Evolutionary conservation across 2,329 filamentous ascomycete species (phyloP), one percentile per base, ranked within the genome.

Genomic region (Ophiosphaerella narmari): DNA sequence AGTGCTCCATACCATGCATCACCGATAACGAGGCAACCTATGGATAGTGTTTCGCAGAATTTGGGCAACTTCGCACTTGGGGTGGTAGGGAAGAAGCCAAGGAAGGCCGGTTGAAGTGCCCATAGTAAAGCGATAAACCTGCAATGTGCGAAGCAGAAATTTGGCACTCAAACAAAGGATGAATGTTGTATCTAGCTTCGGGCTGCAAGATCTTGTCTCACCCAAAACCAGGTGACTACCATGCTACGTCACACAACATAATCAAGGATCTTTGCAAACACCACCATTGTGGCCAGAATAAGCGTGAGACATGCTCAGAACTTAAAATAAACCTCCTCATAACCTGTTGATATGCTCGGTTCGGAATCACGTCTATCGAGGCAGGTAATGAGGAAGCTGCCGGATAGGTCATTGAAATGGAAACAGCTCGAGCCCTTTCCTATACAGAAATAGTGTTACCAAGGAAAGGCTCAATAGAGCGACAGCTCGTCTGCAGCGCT

Each of bases 21-120:
- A 9, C 70, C 73, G 1, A 61, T 69, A 14, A 58, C 57, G 32
- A 63, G 73, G 39, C 71, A 71, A 34, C 60, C 70, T 11, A 48
- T 76, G n/a, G 57, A 39, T 13, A 59, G 62, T 40, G 37, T 47
- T 11, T 46, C 52, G 16, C 46, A 54, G 12, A 52, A 52, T 9
- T 48, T 62, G 24, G 59, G 58, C n/a, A 65, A 57, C 16, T 70
- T 71, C 48, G 58, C 65, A 18, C 61, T 71, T 26, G 63, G 62
- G 6, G 18, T n/a, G 14, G 16, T 14, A 12, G 48, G 65, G 7
- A 73, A 72, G 44, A 43, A 63, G 16, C 67, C 70, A 4, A 71
- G 68, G 48, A 68, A 54, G 34, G 23, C 33, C 40, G 56, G 53
- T 5, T 51, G 43, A 8, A 26, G 31, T n/a, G 35, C 13, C 1